Conservation (phyloP, 495 filamentous ascomycete species). For the Viridothelium virens region DNA sequence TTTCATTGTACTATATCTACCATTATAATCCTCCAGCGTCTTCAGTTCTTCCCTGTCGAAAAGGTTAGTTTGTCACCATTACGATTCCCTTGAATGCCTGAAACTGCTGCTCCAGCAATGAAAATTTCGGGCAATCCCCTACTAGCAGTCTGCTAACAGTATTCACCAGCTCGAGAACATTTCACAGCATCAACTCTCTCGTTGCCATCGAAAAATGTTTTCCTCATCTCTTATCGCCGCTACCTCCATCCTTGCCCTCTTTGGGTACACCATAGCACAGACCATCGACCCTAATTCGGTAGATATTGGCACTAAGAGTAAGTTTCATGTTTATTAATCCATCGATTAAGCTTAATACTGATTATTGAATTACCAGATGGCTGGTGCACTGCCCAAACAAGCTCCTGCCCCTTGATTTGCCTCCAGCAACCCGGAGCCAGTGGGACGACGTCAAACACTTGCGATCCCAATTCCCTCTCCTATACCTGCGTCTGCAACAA, state of each 20-base stretch:
- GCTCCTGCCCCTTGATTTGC: slow-evolving; percentile 49
- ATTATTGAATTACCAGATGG: slow-evolving; percentile 17
- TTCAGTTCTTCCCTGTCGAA: background rate
- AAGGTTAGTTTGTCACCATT: background rate
- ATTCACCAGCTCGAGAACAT: background rate
- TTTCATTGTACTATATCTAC: background rate
- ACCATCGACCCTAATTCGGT: slow-evolving; percentile 57
- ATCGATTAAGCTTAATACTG: background rate
- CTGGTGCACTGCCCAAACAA: slow-evolving; percentile 22
- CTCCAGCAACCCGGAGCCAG: slow-evolving; percentile 52
- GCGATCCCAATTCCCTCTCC: slow-evolving; percentile 54
- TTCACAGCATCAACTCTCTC: slow-evolving; percentile 1
- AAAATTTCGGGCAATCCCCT: too few relatives aligned
- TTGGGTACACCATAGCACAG: slow-evolving; percentile 39
- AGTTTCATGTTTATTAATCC: slow-evolving; percentile 13
- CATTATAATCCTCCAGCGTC: background rate
- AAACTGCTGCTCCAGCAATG: too few relatives aligned
- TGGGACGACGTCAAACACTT: slow-evolving; percentile 53
- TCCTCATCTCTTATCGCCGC: slow-evolving; percentile 26
- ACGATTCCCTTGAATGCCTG: too few relatives aligned
- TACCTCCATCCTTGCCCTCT: slow-evolving; percentile 25
- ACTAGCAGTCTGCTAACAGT: slow-evolving; percentile 1
- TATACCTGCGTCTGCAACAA: slow-evolving; percentile 73
- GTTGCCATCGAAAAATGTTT: slow-evolving; percentile 22
- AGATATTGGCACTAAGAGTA: slow-evolving; percentile 41